These are phyloP conservation scores for Solanum commersonii DNA, from an alignment of 257 asterid species.

Conservation along the genomic window DNA sequence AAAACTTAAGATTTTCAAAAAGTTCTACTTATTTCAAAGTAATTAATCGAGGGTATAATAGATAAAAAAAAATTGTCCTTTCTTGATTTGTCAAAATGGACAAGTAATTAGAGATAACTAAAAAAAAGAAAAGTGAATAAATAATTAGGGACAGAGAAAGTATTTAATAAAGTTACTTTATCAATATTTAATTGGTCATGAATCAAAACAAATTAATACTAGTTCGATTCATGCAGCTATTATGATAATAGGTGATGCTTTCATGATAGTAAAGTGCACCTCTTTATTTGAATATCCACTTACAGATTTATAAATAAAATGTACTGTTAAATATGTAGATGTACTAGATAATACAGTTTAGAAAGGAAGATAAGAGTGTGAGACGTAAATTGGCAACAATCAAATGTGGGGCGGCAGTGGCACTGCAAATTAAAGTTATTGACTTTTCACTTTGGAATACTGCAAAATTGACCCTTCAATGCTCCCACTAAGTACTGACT, in stretches of 20 bases:
- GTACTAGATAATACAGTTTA: not conserved
- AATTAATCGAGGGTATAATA: too few relatives aligned
- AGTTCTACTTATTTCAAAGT: too few relatives aligned
- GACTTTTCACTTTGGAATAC: not conserved
- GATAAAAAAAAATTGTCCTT: too few relatives aligned
- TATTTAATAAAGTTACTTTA: not conserved
- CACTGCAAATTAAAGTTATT: not conserved
- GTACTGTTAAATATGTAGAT: not conserved
- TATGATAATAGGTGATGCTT: too few relatives aligned
- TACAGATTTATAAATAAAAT: too few relatives aligned
- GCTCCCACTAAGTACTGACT: not conserved
- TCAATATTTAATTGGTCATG: accelerated
- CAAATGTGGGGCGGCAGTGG: not conserved
- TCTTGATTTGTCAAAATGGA: too few relatives aligned
- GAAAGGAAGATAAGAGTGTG: not conserved
- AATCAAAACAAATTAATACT: not conserved
- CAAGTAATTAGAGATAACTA: too few relatives aligned
- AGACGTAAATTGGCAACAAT: not conserved
- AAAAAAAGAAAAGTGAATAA: too few relatives aligned
- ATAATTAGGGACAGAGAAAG: too few relatives aligned
- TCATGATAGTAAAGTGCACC: not conserved
- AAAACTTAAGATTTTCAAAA: too few relatives aligned
- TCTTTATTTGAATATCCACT: not conserved
- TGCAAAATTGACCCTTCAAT: not conserved
- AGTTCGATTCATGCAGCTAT: accelerated